These are phyloP conservation scores for Crithidia expoeki DNA, from an alignment of 208 protist genomes.

Conservation along the genomic window DNA sequence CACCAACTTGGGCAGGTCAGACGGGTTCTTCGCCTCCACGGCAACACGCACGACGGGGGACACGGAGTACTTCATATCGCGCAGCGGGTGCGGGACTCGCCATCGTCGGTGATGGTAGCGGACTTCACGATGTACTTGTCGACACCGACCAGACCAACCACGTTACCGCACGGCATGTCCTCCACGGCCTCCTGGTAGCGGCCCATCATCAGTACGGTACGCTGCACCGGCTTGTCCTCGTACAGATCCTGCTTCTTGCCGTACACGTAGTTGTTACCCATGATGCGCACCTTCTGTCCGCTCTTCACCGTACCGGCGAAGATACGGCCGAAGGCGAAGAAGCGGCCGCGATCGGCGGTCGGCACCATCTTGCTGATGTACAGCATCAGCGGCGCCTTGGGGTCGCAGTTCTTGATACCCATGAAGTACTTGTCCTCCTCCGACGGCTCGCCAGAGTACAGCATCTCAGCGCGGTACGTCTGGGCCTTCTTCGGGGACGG, in stretches of 20 bases:
- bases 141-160: conserved; percentile 97
- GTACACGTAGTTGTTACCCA: conserved; percentile 98
- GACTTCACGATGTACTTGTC: conserved; percentile 99
- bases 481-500: conserved; percentile 98
- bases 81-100: conserved; percentile 60
- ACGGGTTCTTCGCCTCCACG: conserved; percentile 97
- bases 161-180: conserved; percentile 98
- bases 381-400: conserved; percentile 97
- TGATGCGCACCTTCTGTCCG: conserved; percentile 98
- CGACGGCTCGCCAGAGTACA: conserved; percentile 96
- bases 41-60: conserved; percentile 98
- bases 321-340: conserved; percentile 80
- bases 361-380: conserved; percentile 99
- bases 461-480: conserved; percentile 94
- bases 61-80: conserved; percentile 99
- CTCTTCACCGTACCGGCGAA: conserved; percentile 96
- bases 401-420: conserved; percentile 93
- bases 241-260: conserved; percentile 98
- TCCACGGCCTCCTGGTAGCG: conserved; percentile 96
- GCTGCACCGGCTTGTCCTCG: conserved; percentile 74
- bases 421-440: conserved; percentile 94
- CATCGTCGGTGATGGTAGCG: conserved; percentile 96
- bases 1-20: conserved; percentile 97
- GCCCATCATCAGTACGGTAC: conserved; percentile 89
- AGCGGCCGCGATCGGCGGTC: conserved; percentile 95